Evolutionary conservation across 2,329 filamentous ascomycete species (phyloP).

Genomic region (Didymella lethalis): DNA sequence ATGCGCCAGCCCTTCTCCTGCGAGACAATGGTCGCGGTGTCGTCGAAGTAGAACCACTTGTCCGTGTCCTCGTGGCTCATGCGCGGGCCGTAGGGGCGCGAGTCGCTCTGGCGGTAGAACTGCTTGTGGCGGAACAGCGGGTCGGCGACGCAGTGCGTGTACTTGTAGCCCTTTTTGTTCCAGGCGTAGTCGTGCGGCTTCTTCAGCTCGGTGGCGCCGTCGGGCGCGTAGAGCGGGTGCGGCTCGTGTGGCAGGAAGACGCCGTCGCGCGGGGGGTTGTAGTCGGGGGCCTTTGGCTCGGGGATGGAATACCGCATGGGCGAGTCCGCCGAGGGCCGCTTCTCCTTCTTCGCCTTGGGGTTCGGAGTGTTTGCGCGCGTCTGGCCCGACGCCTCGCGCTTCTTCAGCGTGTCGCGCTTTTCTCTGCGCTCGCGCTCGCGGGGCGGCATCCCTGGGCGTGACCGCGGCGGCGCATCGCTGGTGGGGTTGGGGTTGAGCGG

Average conservation of each 20-base stretch:
- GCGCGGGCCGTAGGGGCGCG: conserved; percentile 80
- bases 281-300: conserved; percentile 57
- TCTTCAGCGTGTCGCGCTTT: conserved; percentile 63
- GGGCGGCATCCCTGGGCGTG: conserved; percentile 51
- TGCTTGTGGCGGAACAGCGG: conserved; percentile 84
- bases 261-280: conserved; percentile 58
- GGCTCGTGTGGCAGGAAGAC: conserved; percentile 59
- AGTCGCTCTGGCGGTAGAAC: conserved; percentile 89
- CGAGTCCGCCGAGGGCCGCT: conserved; percentile 49
- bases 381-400: conserved; percentile 57
- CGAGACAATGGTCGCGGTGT: conserved; percentile 78
- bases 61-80: conserved; percentile 94
- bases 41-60: conserved; percentile 79
- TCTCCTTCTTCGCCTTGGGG: conserved; percentile 51
- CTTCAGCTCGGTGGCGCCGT: conserved; percentile 54
- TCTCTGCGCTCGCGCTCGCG: conserved; percentile 57
- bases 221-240: conserved; percentile 52
- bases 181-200: conserved; percentile 64
- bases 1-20: conserved; percentile 94
- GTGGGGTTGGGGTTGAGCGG: conserved; percentile 71
- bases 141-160: conserved; percentile 89
- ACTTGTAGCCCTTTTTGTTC: conserved; percentile 79
- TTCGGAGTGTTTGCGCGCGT: conserved; percentile 52
- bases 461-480: conserved; percentile 53
- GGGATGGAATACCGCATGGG: conserved; percentile 62